These are phyloP conservation scores for Ophiostoma sp. DNA, from an alignment of 2,329 filamentous ascomycete species.

Conservation along the genomic window DNA sequence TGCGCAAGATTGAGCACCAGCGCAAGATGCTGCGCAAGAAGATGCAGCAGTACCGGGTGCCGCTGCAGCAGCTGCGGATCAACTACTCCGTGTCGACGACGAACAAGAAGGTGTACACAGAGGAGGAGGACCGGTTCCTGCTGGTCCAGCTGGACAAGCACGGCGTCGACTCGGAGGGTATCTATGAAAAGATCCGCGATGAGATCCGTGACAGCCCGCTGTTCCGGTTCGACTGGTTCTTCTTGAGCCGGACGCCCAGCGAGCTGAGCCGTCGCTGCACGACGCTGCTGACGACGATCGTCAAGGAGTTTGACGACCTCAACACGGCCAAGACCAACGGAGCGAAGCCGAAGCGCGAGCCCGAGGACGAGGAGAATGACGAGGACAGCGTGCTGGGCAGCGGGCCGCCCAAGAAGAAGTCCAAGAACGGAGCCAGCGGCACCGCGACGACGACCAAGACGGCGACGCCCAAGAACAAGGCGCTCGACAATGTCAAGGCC, in stretches of 20 bases:
- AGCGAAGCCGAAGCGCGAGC: slow-evolving; percentile 67
- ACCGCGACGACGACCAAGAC: neutral
- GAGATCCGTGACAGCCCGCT: slow-evolving; percentile 91
- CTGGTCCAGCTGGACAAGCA: slow-evolving; percentile 88
- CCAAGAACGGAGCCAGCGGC: slow-evolving; percentile 45
- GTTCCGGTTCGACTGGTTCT: slow-evolving; percentile 99
- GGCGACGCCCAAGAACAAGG: slow-evolving; percentile 66
- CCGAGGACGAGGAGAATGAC: slow-evolving; percentile 76
- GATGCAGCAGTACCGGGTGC: slow-evolving; percentile 93
- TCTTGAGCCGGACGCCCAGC: slow-evolving; percentile 85
- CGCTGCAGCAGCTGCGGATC: slow-evolving; percentile 94
- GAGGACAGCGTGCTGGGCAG: slow-evolving; percentile 74
- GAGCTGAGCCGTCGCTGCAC: slow-evolving; percentile 91
- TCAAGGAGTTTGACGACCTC: slow-evolving; percentile 82
- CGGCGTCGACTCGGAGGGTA: slow-evolving; percentile 81
- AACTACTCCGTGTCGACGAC: slow-evolving; percentile 98
- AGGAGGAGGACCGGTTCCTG: slow-evolving; percentile 94
- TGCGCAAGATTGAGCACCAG: slow-evolving; percentile 83
- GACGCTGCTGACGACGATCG: slow-evolving; percentile 87
- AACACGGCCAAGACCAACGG: slow-evolving; percentile 46
- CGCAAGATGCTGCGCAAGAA: slow-evolving; percentile 91
- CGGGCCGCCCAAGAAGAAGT: slow-evolving; percentile 89
- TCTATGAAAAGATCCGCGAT: slow-evolving; percentile 93
- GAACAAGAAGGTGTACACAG: slow-evolving; percentile 99
- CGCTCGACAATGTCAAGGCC: slow-evolving; percentile 80